Evolutionary conservation across 2,329 filamentous ascomycete genomes (phyloP), one percentile per base, ranked within the genome.

Genomic region (Shiraia sp.): DNA sequence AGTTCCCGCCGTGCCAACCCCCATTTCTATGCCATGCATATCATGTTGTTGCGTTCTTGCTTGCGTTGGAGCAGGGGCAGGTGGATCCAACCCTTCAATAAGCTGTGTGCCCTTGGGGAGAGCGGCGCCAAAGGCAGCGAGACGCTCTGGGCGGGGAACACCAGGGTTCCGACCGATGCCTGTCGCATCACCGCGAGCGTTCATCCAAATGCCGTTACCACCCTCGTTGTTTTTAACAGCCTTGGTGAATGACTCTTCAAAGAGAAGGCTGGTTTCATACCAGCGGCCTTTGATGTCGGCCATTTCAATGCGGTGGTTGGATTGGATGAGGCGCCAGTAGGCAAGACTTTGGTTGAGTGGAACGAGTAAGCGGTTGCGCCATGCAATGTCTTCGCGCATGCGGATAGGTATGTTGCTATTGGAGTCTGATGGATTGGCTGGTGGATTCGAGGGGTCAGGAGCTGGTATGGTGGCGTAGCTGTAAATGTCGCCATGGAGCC

Each of bases 221-320:
- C 72, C 65, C 19, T 70, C 66, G 16, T 72, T 72, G 13, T 67
- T 60, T 22, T 70, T 60, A 42, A 73, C 48, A 45, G 47, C 48
- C 39, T 65, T 45, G 49, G 63, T 40, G 59, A 63, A 59, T 9
- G 59, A 54, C 4, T 66, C 57, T 17, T 60, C 54, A 16, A 80
- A 72, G 3, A 82, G 65, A 1, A 76, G 60, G 29, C 70, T 73
- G 2, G 76, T 76, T 59, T 83, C 80, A 59, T 83, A 83, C 80
- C 80, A 83, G 8, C 80, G 73, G 6, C 80, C 80, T 56, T 80
- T 81, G 53, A 82, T 64, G 28, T 80, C 75, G 12, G 71, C 57
- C 6, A 81, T 59, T 2, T 70, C 63, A 7, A 77, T 39, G 10
- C 62, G 66, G 2, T 57, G 46, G 10, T 45, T 45, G 1, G 63